phyloP scores from a whole-genome alignment of 179 eudicot genomes.

The Vitellaria paradoxa region DNA sequence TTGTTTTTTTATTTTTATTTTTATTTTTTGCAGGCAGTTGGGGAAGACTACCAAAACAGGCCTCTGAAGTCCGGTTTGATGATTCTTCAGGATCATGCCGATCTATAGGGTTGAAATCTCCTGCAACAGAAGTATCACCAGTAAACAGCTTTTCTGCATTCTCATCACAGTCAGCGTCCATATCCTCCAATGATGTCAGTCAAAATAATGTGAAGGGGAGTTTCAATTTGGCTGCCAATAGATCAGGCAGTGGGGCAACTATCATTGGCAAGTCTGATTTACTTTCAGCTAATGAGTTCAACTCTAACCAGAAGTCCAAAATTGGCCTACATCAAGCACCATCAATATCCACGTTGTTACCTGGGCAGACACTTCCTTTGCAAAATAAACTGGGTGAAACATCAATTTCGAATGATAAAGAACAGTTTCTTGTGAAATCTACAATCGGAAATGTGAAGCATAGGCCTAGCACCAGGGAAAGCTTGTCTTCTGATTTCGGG shows the following conservation, averaged over 20 bases:
- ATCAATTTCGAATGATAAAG: constrained; percentile 25
- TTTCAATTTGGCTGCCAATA: constrained; percentile 23
- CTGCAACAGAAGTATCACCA: constrained; percentile 21
- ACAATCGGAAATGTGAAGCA: constrained; percentile 26
- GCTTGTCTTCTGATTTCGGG: constrained; percentile 22
- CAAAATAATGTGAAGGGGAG: constrained; percentile 12
- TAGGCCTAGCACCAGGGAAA: constrained; percentile 19
- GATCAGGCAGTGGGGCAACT: constrained; percentile 20
- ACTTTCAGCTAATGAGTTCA: constrained; percentile 20
- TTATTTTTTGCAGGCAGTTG: constrained; percentile 37
- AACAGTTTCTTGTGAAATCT: constrained; percentile 21
- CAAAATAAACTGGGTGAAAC: constrained; percentile 27
- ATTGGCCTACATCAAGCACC: constrained; percentile 20
- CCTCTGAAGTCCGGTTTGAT: constrained; percentile 33
- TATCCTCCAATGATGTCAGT: constrained; percentile 14
- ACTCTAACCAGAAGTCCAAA: constrained; percentile 22
- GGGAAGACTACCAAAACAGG: constrained; percentile 31
- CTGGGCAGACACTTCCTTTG: constrained; percentile 25
- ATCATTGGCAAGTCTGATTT: constrained; percentile 19
- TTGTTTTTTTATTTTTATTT: constrained; percentile 7
- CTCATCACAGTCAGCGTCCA: constrained; percentile 26
- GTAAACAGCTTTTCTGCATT: constrained; percentile 21
- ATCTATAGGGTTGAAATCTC: constrained; percentile 20
- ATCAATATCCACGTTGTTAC: constrained; percentile 26
- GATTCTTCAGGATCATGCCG: constrained; percentile 27